Evolutionary conservation across 208 protist species (phyloP), one percentile per base, ranked within the genome.

Genomic region (Herpetomonas samuelpessoai): DNA sequence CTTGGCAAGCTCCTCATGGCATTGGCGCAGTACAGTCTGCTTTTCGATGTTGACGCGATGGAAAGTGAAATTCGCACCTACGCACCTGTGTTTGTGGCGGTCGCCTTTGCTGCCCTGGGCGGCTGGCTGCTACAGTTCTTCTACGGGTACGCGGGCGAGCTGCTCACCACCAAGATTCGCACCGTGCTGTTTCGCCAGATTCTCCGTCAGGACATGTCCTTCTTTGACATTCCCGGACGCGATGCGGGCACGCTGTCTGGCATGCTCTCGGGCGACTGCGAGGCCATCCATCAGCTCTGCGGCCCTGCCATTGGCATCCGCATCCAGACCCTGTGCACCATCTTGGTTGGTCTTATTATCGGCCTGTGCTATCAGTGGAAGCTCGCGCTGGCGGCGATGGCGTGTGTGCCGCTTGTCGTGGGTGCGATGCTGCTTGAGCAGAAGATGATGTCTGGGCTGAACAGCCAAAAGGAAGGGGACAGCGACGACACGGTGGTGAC

Each of bases 221-320:
- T 91, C 70, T 93, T 91, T 53, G 87, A 93, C 62, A 88, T 71
- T 45, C 79, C 76, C 9, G 76, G 77, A 2, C 74, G 81, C 25
- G 86, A 92, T 49, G 74, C 86, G 2, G 86, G 82, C 21, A 78
- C 70, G 7, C 71, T 92, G 22, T 65, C 80, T 9, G 76, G 79
- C 24, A 83, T 92, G 77, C 80, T 92, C 21, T 88, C 82, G 39
- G 81, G 86, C 48, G 86, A 90, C 66, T 90, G 86, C 57, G 82
- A 92, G 68, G 77, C 79, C 3, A 68, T 92, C 10, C 86, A 88
- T 54, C 86, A 90, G 66, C 74, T 92, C 22, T 90, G 76, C 44
- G 86, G 86, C 2, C 74, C 80, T 9, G 62, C 82, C 9, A 86
- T 92, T 59, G 82, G 86, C 9, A 48, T 88, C 52, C 64, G 74